Percentiles rank a stretch among this genome's conserved stretches.
Conservation (phyloP, 2,329 filamentous ascomycete species). For the Alternaria ethzedia region DNA sequence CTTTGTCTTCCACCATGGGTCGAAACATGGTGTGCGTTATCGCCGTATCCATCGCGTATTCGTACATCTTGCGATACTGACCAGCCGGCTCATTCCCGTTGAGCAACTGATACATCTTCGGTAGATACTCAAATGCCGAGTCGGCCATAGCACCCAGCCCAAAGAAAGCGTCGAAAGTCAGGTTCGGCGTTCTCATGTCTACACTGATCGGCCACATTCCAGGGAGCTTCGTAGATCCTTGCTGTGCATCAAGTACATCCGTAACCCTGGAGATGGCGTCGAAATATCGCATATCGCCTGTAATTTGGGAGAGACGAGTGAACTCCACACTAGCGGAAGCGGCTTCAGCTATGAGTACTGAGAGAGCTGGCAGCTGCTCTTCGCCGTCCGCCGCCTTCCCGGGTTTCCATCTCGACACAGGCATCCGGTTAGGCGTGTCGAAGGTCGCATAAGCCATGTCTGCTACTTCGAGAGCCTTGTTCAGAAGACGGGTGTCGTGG, state of each 20-base stretch:
- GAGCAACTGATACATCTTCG: slow-evolving; percentile 55
- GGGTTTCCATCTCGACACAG: slow-evolving; percentile 57
- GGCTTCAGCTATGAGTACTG: slow-evolving; percentile 53
- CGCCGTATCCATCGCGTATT: slow-evolving; percentile 54
- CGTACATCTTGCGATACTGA: slow-evolving; percentile 62
- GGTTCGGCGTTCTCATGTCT: slow-evolving; percentile 47
- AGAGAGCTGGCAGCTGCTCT: slow-evolving; percentile 47
- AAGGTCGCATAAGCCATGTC: slow-evolving; percentile 82
- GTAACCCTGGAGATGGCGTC: slow-evolving; percentile 54
- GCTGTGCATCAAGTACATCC: slow-evolving; percentile 48
- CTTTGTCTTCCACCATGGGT: slow-evolving; percentile 56
- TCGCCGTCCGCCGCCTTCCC: slow-evolving; percentile 43
- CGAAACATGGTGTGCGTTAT: slow-evolving; percentile 56
- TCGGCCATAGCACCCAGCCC: slow-evolving; percentile 45
- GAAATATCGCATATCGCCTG: slow-evolving; percentile 53
- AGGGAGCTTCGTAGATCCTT: slow-evolving; percentile 51
- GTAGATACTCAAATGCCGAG: slow-evolving; percentile 49
- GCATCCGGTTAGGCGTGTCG: slow-evolving; percentile 94
- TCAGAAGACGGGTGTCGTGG: slow-evolving; percentile 69
- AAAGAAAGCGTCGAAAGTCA: slow-evolving; percentile 48
- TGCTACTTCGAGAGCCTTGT: slow-evolving; percentile 79
- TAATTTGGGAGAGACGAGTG: slow-evolving; percentile 53
- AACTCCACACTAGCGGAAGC: slow-evolving; percentile 56
- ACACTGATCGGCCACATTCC: slow-evolving; percentile 57
- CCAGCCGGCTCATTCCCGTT: slow-evolving; percentile 55